phyloP scores from a whole-genome alignment of 148 eudicot species.

The Polygonum maritimum region DNA sequence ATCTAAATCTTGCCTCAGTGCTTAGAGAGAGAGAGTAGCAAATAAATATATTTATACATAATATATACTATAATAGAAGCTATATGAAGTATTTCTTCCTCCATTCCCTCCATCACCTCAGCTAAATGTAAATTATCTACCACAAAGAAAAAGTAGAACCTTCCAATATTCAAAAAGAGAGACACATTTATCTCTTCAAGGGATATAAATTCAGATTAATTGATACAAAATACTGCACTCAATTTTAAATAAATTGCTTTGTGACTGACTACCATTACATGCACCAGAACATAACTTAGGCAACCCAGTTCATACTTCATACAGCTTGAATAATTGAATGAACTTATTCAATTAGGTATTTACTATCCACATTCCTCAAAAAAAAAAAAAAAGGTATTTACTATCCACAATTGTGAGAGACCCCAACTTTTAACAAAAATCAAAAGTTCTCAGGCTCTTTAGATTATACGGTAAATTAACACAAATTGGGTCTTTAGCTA shows the following conservation, averaged over 20 bases:
- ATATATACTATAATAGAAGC: neutral
- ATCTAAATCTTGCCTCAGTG: neutral
- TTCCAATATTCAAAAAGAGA: no score
- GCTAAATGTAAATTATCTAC: neutral
- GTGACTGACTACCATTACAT: neutral
- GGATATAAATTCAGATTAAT: neutral
- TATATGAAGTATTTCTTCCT: neutral
- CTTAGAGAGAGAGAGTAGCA: neutral
- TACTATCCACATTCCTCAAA: no score
- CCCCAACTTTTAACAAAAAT: no score
- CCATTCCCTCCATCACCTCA: neutral
- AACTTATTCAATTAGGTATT: neutral
- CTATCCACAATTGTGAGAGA: no score
- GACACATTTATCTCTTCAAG: no score
- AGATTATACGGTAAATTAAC: no score
- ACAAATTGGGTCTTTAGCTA: no score
- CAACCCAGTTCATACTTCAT: neutral
- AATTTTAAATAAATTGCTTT: neutral
- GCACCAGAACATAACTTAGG: neutral
- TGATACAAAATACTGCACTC: neutral
- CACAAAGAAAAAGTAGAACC: no score
- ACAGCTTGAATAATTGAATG: no score
- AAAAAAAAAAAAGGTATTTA: no score
- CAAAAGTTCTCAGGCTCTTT: no score
- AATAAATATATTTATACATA: neutral